Evolutionary conservation across 2,329 filamentous ascomycete genomes (phyloP), one percentile per base, ranked within the genome.

Genomic region (Beauveria varroae): DNA sequence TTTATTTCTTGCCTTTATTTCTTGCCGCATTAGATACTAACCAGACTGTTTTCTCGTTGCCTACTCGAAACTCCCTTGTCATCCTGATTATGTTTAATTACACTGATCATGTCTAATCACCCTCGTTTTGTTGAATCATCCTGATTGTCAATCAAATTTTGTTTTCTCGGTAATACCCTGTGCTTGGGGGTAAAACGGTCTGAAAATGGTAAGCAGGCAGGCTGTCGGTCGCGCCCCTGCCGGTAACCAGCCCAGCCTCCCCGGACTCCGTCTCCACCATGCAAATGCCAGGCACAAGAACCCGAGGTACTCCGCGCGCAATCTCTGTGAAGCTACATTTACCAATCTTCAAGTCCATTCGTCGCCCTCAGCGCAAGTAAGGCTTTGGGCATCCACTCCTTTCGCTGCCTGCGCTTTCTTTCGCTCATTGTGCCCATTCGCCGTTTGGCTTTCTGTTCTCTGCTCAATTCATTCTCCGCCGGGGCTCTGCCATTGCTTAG

Each of bases 371-470:
- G 44, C 58, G 22, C 30, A 55, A 50, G 34, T 12, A 37, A 16
- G 18, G 46, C 57, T 61, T 28, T 55, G 58, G 58, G 44, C 51
- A 56, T 55, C 51, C 58, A 22, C 51, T 61, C 52, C 58, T 60
- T 60, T 60, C n/a, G 18, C 30, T n/a, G 8, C 22, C 16, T 40
- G 30, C 28, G n/a, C 20, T 7, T 24, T 20, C 34, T 46, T 18
- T 34, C 20, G 43, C 20, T 16, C 28, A 49, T 57, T 47, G 28
- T 14, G 20, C 20, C 26, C 26, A 14, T 43, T 43, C 18, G 18
- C 18, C 41, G 18, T 9, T 14, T 10, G 18, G 9, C 26, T 30
- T 3, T 26, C 44, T 57, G 12, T 30, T 7, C 30, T 18, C 28
- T 49, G 5, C 14, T 20, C 10, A 40, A 7, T 14, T 28, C 34